phyloP scores from a whole-genome alignment of 139 green algal genomes.

The Ostreobium quekettii region DNA sequence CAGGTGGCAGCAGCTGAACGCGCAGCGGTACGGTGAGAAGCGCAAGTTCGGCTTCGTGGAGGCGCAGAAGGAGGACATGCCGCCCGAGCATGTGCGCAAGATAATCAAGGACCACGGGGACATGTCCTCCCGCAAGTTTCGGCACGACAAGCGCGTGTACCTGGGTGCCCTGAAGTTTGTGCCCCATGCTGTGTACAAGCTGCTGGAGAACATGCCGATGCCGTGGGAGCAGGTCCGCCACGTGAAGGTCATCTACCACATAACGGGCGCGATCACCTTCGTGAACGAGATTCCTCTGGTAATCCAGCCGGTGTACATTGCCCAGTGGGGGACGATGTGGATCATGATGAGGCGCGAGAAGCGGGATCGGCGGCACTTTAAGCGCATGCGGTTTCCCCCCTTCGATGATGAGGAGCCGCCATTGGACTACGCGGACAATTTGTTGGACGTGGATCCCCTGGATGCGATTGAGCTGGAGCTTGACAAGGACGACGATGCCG shows the following conservation, averaged over 20 bases:
- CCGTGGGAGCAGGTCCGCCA: slow-evolving; percentile 98
- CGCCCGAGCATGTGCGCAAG: slow-evolving; percentile 96
- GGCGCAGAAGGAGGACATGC: slow-evolving; percentile 94
- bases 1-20: slow-evolving; percentile 90
- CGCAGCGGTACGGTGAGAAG: slow-evolving; percentile 87
- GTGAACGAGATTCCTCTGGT: slow-evolving; percentile 95
- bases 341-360: slow-evolving; percentile 99
- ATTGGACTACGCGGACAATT: slow-evolving; percentile 97
- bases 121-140: slow-evolving; percentile 95
- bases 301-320: slow-evolving; percentile 95
- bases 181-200: slow-evolving; percentile 97
- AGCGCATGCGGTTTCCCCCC: slow-evolving; percentile 98
- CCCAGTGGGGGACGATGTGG: slow-evolving; percentile 99
- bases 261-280: slow-evolving; percentile 98
- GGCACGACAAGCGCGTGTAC: slow-evolving; percentile 98
- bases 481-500: slow-evolving; percentile 81
- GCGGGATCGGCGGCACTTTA: slow-evolving; percentile 97
- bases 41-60: slow-evolving; percentile 86
- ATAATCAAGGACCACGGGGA: slow-evolving; percentile 97
- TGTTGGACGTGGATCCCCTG: slow-evolving; percentile 92
- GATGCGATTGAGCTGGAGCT: slow-evolving; percentile 97
- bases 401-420: slow-evolving; percentile 99
- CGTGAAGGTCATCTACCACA: slow-evolving; percentile 95
- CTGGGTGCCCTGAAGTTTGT: slow-evolving; percentile 98
- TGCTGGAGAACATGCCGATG: slow-evolving; percentile 99